Conservation (phyloP, 176 grass and related monocot species). For the Guadua angustifolia region DNA sequence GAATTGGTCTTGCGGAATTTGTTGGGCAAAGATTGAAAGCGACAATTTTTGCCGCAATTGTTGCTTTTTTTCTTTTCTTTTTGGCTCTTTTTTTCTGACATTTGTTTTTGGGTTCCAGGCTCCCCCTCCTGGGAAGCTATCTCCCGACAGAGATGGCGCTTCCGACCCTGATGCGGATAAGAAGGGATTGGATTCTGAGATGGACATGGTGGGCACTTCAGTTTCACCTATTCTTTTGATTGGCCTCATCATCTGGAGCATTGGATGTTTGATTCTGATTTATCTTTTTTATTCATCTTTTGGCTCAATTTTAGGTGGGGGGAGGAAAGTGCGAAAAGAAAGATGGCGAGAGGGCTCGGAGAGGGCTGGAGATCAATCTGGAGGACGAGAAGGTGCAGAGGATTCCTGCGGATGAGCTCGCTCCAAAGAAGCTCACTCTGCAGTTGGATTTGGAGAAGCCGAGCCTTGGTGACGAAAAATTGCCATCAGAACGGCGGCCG, state of each 20-base stretch:
- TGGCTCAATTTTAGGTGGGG: constrained; percentile 35
- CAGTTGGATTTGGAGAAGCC: constrained; percentile 95
- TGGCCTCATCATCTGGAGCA: constrained; percentile 27
- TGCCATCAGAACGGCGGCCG: constrained; percentile 45
- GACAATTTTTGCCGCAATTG: constrained; percentile 62
- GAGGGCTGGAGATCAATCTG: constrained; percentile 55
- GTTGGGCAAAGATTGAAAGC: constrained; percentile 76
- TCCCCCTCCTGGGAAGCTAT: constrained; percentile 97
- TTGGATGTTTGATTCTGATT: constrained; percentile 49
- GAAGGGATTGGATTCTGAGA: constrained; percentile 69
- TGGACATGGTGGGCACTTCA: constrained; percentile 68
- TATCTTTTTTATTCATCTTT: constrained; percentile 1
- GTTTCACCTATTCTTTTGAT: constrained; percentile 49
- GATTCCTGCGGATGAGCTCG: constrained; percentile 45
- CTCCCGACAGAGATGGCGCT: constrained; percentile 80
- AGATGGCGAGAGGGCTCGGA: constrained; percentile 56
- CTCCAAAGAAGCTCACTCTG: constrained; percentile 63
- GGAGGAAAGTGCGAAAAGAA: constrained; percentile 64
- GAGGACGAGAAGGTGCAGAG: constrained; percentile 63
- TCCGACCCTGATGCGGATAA: constrained; percentile 74
- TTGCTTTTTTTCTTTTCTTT: constrained; percentile 26
- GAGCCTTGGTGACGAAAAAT: constrained; percentile 50
- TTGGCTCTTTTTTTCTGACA: constrained; percentile 48
- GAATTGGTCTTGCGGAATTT: constrained; percentile 71
- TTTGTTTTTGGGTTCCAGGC: constrained; percentile 60